These are phyloP conservation scores for Carex myosuroides DNA, from an alignment of 176 grass and related monocot species.

Conservation along the genomic window DNA sequence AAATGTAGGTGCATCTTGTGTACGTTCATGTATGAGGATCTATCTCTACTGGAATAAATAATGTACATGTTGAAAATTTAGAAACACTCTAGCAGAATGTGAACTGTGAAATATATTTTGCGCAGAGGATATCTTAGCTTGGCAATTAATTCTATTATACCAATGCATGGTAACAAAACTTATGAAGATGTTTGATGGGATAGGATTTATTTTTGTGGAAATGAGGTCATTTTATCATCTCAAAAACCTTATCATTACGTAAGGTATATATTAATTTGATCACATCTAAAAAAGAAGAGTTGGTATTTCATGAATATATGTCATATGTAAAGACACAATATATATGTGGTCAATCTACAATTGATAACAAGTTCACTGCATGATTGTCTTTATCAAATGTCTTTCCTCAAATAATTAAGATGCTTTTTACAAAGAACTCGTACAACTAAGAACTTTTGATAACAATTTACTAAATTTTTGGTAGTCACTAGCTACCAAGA, in stretches of 20 bases:
- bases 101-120: not conserved
- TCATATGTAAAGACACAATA: not conserved
- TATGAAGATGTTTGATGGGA: not conserved
- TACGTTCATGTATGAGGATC: not conserved
- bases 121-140: not conserved
- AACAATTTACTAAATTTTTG: too few relatives aligned
- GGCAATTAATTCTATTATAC: not conserved
- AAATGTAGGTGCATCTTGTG: not conserved
- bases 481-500: too few relatives aligned
- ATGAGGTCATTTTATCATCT: not conserved
- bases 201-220: not conserved
- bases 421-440: not conserved
- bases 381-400: not conserved
- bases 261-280: not conserved
- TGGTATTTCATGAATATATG: not conserved
- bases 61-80: not conserved
- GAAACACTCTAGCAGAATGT: not conserved
- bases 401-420: not conserved
- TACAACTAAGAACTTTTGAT: not conserved
- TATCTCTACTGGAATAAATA: not conserved
- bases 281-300: not conserved
- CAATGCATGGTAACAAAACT: too few relatives aligned
- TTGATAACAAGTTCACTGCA: not conserved
- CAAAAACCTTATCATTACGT: not conserved
- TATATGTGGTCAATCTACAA: not conserved